Evolutionary conservation across 1,139 yeast genomes (phyloP), one percentile per base, ranked within the genome.

Genomic region (Arxiozyma slooffiae): DNA sequence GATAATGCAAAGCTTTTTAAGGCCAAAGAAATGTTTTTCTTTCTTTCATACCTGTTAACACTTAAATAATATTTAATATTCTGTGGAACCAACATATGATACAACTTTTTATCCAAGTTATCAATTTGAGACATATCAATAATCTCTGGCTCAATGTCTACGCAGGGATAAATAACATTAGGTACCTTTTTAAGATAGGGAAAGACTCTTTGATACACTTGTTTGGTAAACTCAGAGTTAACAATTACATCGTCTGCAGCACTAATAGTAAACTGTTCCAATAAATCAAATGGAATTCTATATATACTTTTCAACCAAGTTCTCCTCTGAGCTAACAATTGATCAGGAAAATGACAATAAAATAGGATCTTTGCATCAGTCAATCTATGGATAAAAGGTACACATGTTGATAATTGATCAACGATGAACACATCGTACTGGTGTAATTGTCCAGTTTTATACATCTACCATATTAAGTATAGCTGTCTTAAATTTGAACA

Each of bases 261-360:
- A 14, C 82, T 76, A 17, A 95, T 88, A 4, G 95, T 78, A 72
- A 85, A 75, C 57, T 86, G 89, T 68, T 92, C 99, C 23, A 85
- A 69, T 46, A 71, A 60, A 67, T 92, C 96, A 67, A 92, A 92
- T 0, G 97, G 95, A 5, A 77, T 52, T 54, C 99, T 73, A 67
- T 92, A 92, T 0, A 85, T 50, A 52, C 70, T 71, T 59, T 88
- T 84, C 16, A 85, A 40, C 1, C 75, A 46, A 3, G 83, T 73
- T 1, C 74, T 71, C 48, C 83, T 81, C 24, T 74, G 72, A 0
- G 96, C 82, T 48, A 92, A 70, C 46, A 85, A 71, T 63, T 86
- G 86, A 67, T 92, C 99, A 0, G 99, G 98, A 67, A 92, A 92
- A 69, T 92, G 99, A 60, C 98, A 90, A 67, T 92, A 92, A 64